Conservation (phyloP, 345 rosid genomes). For the Gossypium bickii region DNA sequence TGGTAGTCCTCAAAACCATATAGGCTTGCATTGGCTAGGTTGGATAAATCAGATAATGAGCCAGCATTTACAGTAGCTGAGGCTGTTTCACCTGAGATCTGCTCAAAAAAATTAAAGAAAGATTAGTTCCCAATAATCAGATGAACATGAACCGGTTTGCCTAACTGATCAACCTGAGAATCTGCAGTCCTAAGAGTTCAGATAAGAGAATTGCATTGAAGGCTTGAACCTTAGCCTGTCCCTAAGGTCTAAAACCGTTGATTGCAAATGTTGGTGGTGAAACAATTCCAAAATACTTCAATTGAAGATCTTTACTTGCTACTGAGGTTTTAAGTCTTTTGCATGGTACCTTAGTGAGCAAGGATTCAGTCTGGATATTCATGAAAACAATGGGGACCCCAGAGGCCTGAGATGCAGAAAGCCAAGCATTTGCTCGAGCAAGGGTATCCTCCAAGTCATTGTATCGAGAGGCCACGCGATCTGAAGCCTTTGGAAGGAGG, state of each 20-base stretch:
- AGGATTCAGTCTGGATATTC: constrained; percentile 90
- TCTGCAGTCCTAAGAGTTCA: background rate
- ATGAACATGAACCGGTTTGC: background rate
- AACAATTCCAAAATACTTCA: background rate
- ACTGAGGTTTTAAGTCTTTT: background rate
- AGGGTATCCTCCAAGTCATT: constrained; percentile 92
- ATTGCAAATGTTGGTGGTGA: background rate
- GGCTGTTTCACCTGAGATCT: constrained; percentile 97
- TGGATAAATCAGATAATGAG: constrained; percentile 73
- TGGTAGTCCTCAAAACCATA: constrained; percentile 99
- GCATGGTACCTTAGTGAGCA: constrained; percentile 78
- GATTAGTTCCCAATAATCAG: background rate
- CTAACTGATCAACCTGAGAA: background rate
- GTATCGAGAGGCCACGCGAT: constrained; percentile 69
- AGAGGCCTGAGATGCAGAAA: constrained; percentile 67
- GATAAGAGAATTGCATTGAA: background rate
- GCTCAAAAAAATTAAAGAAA: constrained; percentile 10
- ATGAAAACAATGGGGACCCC: constrained; percentile 83
- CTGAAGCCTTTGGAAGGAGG: constrained; percentile 84
- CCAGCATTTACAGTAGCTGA: constrained; percentile 82
- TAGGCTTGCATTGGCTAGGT: constrained; percentile 67
- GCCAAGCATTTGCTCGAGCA: constrained; percentile 89
- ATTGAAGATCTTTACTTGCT: background rate
- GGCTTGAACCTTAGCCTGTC: background rate
- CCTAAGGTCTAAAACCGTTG: background rate